Percentiles rank a stretch among this genome's conserved stretches.
Evolutionary conservation across 2,329 filamentous ascomycete species (phyloP).

Genomic region (Trematosphaeria pertusa): DNA sequence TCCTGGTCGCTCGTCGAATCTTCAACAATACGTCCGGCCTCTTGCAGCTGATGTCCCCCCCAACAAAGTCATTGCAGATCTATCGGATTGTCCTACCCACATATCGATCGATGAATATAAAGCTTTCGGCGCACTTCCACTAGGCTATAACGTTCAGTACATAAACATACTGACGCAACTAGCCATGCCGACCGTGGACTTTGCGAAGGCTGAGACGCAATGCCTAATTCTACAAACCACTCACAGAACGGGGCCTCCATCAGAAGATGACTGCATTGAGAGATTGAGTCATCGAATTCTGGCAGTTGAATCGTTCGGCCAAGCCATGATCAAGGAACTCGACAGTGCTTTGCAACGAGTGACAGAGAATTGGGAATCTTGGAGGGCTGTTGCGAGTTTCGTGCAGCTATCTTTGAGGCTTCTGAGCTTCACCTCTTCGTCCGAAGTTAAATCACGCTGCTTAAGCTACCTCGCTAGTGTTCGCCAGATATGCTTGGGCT

Average conservation of each 20-base stretch:
- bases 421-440: slow-evolving; percentile 47
- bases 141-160: slow-evolving; percentile 61
- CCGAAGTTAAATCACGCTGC: slow-evolving; percentile 27
- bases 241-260: slow-evolving; percentile 55
- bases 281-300: slow-evolving; percentile 50
- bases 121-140: slow-evolving; percentile 57
- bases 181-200: slow-evolving; percentile 55
- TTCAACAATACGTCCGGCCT: slow-evolving; percentile 54
- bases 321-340: slow-evolving; percentile 23
- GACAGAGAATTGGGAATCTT: slow-evolving; percentile 47
- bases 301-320: slow-evolving; percentile 42
- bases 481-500: slow-evolving; percentile 49
- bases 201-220: slow-evolving; percentile 58
- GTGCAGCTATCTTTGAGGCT: slow-evolving; percentile 53
- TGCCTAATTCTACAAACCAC: slow-evolving; percentile 59
- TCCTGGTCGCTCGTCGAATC: slow-evolving; percentile 30
- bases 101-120: slow-evolving; percentile 64
- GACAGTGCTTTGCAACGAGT: slow-evolving; percentile 15
- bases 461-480: slow-evolving; percentile 40
- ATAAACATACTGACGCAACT: slow-evolving; percentile 62
- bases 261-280: slow-evolving; percentile 10
- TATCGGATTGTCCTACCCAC: slow-evolving; percentile 52
- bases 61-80: slow-evolving; percentile 59
- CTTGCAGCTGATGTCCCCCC: slow-evolving; percentile 36
- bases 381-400: slow-evolving; percentile 50